Evolutionary conservation across 352 stramenopile species (phyloP), one percentile per base, ranked within the genome.

Genomic region (Phytophthora capsici): DNA sequence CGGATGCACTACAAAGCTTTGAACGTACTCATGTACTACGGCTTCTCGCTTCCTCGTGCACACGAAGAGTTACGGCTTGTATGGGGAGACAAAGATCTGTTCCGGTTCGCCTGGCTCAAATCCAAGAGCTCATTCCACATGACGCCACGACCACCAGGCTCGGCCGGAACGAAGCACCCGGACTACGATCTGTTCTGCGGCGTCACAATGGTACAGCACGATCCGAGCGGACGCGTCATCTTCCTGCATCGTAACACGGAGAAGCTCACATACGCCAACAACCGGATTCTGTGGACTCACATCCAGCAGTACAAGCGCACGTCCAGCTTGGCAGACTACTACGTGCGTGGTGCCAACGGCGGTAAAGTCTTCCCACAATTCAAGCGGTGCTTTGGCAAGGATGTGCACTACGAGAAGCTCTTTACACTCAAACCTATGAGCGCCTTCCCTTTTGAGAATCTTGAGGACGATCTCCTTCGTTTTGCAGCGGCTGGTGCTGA

Each of bases 71-170:
- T 93, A 50, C 61, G 63, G 7, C 74, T 94, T 10, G 73, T 91
- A 32, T 93, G 83, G 82, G 86, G 86, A 10, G 86, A 95, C 66
- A 95, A 95, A 56, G 86, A 94, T 52, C 48, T 94, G 5, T 95
- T 93, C 56, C 84, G 86, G 14, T 83, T 95, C 14, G 84, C 84
- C 41, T 94, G 86, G 86, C 63, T 88, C 25, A 92, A 91, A 64
- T 87, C 82, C 2, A 76, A 87, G 14, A 89, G 68, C 57, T 58
- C 66, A n/a, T 93, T 90, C 54, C 51, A 86, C 66, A 88, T 91
- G 69, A 85, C 88, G 13, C 12, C 56, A 23, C 58, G 63, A 3
- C 82, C 84, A 6, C 84, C 84, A 0, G 82, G 75, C 0, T 71
- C 82, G 0, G 86, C 80, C 0, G 84, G 84, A 9, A 72, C 63